Evolutionary conservation across 2,329 filamentous ascomycete genomes (phyloP).

Genomic region (Plenodomus tracheiphilus): DNA sequence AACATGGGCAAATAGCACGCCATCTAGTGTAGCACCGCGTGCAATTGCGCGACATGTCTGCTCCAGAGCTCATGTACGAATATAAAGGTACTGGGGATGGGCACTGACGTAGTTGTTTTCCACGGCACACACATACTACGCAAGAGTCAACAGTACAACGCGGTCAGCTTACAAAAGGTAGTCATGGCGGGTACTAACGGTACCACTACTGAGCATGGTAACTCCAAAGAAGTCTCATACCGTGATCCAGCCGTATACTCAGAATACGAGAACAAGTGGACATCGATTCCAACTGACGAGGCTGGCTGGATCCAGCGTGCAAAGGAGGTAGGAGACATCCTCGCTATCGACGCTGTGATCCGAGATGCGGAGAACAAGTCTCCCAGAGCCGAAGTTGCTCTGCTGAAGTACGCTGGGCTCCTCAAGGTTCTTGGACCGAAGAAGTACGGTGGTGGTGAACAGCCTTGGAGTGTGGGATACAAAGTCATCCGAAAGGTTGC

Average conservation of each 20-base stretch:
- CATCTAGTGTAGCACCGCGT: background rate
- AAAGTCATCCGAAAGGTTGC: constrained; percentile 65
- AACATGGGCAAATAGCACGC: constrained; percentile 6
- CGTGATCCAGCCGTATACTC: constrained; percentile 48
- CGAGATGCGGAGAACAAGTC: constrained; percentile 58
- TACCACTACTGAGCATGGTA: constrained; percentile 7
- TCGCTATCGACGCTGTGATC: constrained; percentile 52
- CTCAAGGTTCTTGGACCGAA: constrained; percentile 55
- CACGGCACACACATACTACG: too few species aligned
- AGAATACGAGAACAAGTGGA: constrained; percentile 44
- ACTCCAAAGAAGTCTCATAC: constrained; percentile 14
- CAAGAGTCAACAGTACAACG: too few species aligned
- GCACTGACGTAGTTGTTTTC: too few species aligned
- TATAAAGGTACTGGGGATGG: too few species aligned
- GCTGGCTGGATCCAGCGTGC: constrained; percentile 55
- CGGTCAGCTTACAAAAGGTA: too few species aligned
- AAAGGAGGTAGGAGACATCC: constrained; percentile 54
- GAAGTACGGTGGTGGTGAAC: constrained; percentile 57
- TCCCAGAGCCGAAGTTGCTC: constrained; percentile 54
- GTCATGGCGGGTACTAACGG: constrained; percentile 16
- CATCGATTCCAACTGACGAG: constrained; percentile 45
- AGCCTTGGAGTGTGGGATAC: constrained; percentile 58
- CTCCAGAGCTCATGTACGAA: background rate
- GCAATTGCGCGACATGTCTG: background rate
- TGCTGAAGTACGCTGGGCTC: constrained; percentile 57